Percentiles rank a stretch among this genome's conserved stretches.
These are phyloP conservation scores for Phellinidium pouzarii DNA, from an alignment of 1,284 basidiomycete species.

Conservation along the genomic window DNA sequence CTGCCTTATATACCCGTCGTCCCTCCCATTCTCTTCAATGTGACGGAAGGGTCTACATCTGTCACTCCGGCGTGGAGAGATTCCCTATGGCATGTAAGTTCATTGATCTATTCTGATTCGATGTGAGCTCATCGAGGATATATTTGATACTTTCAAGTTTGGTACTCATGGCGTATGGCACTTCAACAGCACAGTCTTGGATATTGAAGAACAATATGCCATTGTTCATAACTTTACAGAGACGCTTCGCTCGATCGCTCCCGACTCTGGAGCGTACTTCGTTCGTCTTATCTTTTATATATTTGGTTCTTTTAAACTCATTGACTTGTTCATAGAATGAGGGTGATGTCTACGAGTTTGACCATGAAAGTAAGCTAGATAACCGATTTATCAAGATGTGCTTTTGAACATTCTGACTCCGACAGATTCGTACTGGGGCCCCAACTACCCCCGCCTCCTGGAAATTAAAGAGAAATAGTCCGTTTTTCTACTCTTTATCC, in stretches of 20 bases:
- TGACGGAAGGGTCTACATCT: slow-evolving; percentile 35
- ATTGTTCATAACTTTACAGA: slow-evolving; percentile 32
- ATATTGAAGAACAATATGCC: slow-evolving; percentile 33
- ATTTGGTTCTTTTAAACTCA: neutral
- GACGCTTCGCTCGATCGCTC: slow-evolving; percentile 38
- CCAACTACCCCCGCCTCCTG: slow-evolving; percentile 41
- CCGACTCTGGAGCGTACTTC: slow-evolving; percentile 43
- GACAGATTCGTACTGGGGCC: slow-evolving; percentile 46
- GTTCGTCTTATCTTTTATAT: slow-evolving; percentile 28
- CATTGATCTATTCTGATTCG: neutral
- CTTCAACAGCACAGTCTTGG: slow-evolving; percentile 37
- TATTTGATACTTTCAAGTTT: slow-evolving; percentile 19
- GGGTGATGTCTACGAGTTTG: slow-evolving; percentile 48
- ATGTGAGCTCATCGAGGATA: neutral
- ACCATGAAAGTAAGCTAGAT: slow-evolving; percentile 36
- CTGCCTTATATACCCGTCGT: slow-evolving; percentile 28
- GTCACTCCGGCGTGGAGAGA: slow-evolving; percentile 42
- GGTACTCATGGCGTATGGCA: slow-evolving; percentile 26
- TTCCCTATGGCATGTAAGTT: slow-evolving; percentile 42
- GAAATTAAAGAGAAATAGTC: slow-evolving; percentile 52
- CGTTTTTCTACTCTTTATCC: slow-evolving; percentile 20
- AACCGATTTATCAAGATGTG: neutral
- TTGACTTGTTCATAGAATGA: slow-evolving; percentile 37
- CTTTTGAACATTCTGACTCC: slow-evolving; percentile 1
- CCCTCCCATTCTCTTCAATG: slow-evolving; percentile 38